Conservation (phyloP, 345 rosid genomes). For the Microthlaspi erraticum region DNA sequence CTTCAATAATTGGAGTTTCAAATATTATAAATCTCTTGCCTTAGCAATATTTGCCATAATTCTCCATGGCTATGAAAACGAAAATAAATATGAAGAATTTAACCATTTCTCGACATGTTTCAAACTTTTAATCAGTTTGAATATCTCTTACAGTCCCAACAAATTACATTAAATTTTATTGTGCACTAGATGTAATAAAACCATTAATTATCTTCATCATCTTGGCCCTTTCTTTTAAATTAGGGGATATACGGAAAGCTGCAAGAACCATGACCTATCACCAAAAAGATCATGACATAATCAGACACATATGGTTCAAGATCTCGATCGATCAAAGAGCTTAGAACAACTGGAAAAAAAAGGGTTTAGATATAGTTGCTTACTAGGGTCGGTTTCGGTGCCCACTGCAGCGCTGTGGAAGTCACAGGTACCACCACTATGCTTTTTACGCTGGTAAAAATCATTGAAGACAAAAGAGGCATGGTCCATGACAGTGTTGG, state of each 20-base stretch:
- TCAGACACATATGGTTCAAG: background rate
- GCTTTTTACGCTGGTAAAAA: constrained; percentile 61
- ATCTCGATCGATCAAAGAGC: background rate
- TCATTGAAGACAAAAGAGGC: constrained; percentile 73
- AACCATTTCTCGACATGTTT: too few species aligned
- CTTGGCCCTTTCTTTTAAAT: constrained; percentile 10
- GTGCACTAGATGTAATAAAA: too few species aligned
- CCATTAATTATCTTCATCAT: background rate
- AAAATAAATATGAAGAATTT: too few species aligned
- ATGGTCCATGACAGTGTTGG: constrained; percentile 64
- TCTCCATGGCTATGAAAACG: too few species aligned
- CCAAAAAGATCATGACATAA: constrained; percentile 18
- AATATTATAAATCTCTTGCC: too few species aligned
- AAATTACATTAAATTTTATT: too few species aligned
- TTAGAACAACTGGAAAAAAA: background rate
- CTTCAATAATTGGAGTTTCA: too few species aligned
- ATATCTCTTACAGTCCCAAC: too few species aligned
- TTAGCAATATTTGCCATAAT: too few species aligned
- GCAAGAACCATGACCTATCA: constrained; percentile 59
- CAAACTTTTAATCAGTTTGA: too few species aligned
- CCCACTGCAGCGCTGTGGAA: constrained; percentile 62
- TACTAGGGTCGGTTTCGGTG: constrained; percentile 68
- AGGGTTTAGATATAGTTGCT: constrained; percentile 31
- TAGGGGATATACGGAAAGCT: constrained; percentile 46
- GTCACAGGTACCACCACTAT: constrained; percentile 60